Evolutionary conservation across 2,329 filamentous ascomycete species (phyloP).

Genomic region (Penicillium rolfsii): DNA sequence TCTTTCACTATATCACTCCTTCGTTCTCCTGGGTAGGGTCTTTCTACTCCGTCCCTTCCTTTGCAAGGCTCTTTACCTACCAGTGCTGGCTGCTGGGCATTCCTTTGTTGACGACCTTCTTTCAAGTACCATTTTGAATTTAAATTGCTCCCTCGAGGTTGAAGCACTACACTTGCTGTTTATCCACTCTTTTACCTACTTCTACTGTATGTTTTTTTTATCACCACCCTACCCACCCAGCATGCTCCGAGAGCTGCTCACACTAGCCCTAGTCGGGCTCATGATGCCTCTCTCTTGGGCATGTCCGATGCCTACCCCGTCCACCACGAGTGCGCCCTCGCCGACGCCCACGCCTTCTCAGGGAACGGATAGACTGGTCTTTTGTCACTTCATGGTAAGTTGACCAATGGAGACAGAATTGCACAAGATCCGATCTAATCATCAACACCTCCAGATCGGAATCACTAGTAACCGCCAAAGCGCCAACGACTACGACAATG

Average conservation of each 20-base stretch:
- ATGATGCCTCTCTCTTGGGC: slow-evolving; percentile 17
- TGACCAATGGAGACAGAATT: too few relatives aligned
- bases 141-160: slow-evolving; percentile 1
- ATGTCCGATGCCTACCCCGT: slow-evolving; percentile 16
- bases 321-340: background rate
- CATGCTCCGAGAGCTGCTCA: slow-evolving; percentile 25
- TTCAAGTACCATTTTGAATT: slow-evolving; percentile 5
- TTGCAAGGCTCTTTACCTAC: slow-evolving; percentile 1
- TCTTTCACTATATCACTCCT: background rate
- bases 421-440: background rate
- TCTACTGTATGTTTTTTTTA: background rate
- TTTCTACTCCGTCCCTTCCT: background rate
- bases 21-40: background rate
- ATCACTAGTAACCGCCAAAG: slow-evolving; percentile 50
- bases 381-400: slow-evolving; percentile 51
- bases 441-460: slow-evolving; percentile 42
- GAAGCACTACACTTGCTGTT: slow-evolving; percentile 1
- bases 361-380: slow-evolving; percentile 39
- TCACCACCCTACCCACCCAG: background rate
- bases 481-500: slow-evolving; percentile 52
- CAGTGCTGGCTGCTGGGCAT: background rate
- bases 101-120: background rate
- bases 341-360: slow-evolving; percentile 9
- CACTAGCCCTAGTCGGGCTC: slow-evolving; percentile 13
- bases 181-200: background rate